A percentile compares a stretch with the other conserved stretches of the same genome.
Conservation (phyloP, 2,329 filamentous ascomycete genomes). For the Tolypocladium inflatum region DNA sequence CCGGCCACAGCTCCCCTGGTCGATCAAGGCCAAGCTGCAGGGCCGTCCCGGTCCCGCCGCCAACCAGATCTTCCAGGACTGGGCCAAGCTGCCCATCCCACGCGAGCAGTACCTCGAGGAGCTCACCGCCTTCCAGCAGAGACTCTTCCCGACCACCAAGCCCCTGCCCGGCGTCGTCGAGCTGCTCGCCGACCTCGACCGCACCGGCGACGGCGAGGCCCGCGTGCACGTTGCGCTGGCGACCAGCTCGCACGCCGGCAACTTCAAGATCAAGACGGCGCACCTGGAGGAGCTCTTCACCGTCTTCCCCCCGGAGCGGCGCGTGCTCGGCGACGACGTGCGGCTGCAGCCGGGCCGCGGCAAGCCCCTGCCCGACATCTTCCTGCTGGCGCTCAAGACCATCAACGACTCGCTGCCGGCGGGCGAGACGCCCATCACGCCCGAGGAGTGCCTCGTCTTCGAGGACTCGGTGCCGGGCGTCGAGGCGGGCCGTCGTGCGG, state of each 20-base stretch:
- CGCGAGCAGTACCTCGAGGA: constrained; percentile 54
- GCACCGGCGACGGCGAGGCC: constrained; percentile 24
- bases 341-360: constrained; percentile 72
- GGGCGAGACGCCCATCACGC: constrained; percentile 56
- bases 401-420: constrained; percentile 66
- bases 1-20: constrained; percentile 75
- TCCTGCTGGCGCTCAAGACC: constrained; percentile 72
- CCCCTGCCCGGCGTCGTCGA: constrained; percentile 69
- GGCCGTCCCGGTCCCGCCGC: constrained; percentile 45
- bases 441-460: constrained; percentile 89
- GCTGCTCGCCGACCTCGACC: constrained; percentile 52
- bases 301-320: constrained; percentile 59
- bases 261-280: constrained; percentile 68
- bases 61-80: constrained; percentile 54
- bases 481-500: constrained; percentile 79
- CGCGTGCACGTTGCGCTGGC: constrained; percentile 75
- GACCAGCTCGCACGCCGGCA: constrained; percentile 63
- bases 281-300: constrained; percentile 50
- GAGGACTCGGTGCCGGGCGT: constrained; percentile 93
- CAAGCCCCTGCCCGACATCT: constrained; percentile 93
- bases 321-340: constrained; percentile 76
- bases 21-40: constrained; percentile 79
- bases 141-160: constrained; percentile 64
- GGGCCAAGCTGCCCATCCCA: constrained; percentile 77
- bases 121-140: constrained; percentile 53